These are phyloP conservation scores for Pachysolen tannophilus DNA, from an alignment of 805 yeast species.

Conservation along the genomic window DNA sequence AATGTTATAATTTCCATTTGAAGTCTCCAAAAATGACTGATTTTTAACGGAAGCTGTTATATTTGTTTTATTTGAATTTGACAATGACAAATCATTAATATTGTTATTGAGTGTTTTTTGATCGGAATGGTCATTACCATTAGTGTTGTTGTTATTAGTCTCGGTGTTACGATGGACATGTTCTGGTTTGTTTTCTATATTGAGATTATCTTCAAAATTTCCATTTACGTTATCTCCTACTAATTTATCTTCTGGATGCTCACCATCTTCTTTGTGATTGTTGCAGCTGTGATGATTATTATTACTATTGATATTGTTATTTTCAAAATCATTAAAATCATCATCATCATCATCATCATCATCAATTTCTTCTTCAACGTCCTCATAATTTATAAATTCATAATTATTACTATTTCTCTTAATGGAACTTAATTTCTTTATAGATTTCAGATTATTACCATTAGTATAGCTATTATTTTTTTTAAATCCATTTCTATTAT, in stretches of 20 bases:
- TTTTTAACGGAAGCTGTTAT: neutral
- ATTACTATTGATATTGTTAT: conserved; percentile 3
- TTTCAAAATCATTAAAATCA: conserved; percentile 9
- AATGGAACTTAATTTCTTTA: too few species aligned
- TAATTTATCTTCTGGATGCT: too few species aligned
- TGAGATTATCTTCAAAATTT: too few species aligned
- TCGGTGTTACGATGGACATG: too few species aligned
- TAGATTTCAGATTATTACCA: too few species aligned
- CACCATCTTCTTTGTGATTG: neutral
- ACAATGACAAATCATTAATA: neutral
- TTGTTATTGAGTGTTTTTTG: neutral
- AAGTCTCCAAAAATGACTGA: neutral
- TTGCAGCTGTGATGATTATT: neutral
- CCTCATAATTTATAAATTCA: conserved; percentile 22
- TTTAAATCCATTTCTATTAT: conserved; percentile 1
- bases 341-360: conserved; percentile 1
- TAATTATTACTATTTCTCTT: conserved; percentile 13
- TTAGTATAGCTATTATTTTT: too few species aligned
- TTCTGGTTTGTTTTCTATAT: too few species aligned
- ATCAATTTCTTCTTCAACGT: conserved; percentile 6
- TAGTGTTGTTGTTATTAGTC: neutral
- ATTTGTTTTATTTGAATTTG: neutral
- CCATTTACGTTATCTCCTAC: too few species aligned
- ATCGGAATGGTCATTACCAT: neutral
- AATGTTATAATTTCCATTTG: neutral